Evolutionary conservation across 2,329 filamentous ascomycete species (phyloP).

Genomic region (Sporothrix humicola): DNA sequence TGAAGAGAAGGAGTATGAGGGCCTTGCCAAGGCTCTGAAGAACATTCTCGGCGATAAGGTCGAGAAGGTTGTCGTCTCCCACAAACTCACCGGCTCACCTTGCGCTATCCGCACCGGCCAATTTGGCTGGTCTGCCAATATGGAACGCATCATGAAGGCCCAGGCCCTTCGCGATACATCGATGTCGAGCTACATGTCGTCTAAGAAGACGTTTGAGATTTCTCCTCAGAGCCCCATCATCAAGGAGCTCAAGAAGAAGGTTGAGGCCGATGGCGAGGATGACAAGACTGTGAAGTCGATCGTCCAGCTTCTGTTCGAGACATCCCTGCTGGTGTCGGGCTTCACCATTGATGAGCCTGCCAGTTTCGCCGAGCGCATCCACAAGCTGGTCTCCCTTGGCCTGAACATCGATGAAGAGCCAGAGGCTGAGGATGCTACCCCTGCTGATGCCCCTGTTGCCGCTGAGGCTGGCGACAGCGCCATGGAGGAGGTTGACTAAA

Average conservation of each 20-base stretch:
- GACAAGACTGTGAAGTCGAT: slow-evolving; percentile 99
- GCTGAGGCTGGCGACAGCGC: slow-evolving; percentile 81
- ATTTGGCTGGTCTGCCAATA: slow-evolving; percentile 99
- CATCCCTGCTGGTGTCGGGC: slow-evolving; percentile 94
- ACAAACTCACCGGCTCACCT: slow-evolving; percentile 93
- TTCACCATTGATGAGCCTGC: slow-evolving; percentile 99
- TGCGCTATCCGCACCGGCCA: slow-evolving; percentile 99
- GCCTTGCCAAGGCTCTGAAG: slow-evolving; percentile 95
- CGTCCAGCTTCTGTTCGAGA: slow-evolving; percentile 98
- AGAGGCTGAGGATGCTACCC: slow-evolving; percentile 68
- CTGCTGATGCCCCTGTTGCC: slow-evolving; percentile 62
- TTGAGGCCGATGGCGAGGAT: slow-evolving; percentile 95
- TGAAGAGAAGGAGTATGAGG: slow-evolving; percentile 98
- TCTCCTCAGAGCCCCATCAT: slow-evolving; percentile 98
- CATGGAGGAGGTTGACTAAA: slow-evolving; percentile 99
- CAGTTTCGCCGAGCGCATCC: slow-evolving; percentile 97
- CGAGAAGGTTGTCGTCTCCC: slow-evolving; percentile 98
- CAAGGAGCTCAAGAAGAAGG: slow-evolving; percentile 99
- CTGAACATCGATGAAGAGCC: slow-evolving; percentile 96
- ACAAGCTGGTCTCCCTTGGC: slow-evolving; percentile 98
- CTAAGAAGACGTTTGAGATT: slow-evolving; percentile 99
- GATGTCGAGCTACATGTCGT: slow-evolving; percentile 99
- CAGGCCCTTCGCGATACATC: slow-evolving; percentile 99
- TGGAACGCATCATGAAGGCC: slow-evolving; percentile 99
- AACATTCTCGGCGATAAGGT: slow-evolving; percentile 99